These are phyloP conservation scores for Daedaleopsis nitida DNA, from an alignment of 768 basidiomycete species.

Conservation along the genomic window DNA sequence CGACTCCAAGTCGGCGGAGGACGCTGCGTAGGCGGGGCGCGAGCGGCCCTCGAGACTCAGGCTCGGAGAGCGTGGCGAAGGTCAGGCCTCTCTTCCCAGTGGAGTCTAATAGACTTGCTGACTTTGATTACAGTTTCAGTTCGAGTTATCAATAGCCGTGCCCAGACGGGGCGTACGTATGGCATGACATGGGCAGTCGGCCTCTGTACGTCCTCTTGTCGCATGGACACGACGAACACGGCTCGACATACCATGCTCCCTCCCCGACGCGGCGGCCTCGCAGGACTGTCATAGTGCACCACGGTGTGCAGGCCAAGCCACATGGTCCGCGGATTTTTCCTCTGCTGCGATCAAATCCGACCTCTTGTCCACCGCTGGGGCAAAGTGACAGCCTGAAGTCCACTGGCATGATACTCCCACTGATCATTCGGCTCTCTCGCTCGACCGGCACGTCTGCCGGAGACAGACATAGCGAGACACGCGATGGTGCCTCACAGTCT, in stretches of 20 bases:
- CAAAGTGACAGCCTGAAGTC: too few relatives aligned
- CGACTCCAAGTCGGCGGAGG: not conserved
- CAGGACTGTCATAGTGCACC: not conserved
- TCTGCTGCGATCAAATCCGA: not conserved
- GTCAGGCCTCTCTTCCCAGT: not conserved
- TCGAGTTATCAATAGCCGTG: not conserved
- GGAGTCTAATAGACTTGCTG: conserved; percentile 14
- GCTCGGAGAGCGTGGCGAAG: not conserved
- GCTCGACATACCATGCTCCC: not conserved
- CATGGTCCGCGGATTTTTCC: not conserved
- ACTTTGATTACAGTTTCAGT: conserved; percentile 1
- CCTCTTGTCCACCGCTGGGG: too few relatives aligned
- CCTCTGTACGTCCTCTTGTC: not conserved
- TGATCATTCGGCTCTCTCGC: not conserved
- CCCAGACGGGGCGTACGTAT: not conserved
- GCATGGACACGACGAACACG: not conserved
- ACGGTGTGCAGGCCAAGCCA: not conserved
- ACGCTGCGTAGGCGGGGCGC: too few relatives aligned
- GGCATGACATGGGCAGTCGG: not conserved
- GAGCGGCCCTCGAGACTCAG: too few relatives aligned
- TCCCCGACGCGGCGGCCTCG: not conserved
- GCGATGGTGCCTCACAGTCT: not conserved
- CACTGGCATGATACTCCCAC: not conserved
- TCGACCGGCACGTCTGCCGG: not conserved
- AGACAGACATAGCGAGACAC: not conserved